These are phyloP conservation scores for Polytrichum formosum DNA, from an alignment of 225 moss, liverwort and hornwort species.

Conservation along the genomic window DNA sequence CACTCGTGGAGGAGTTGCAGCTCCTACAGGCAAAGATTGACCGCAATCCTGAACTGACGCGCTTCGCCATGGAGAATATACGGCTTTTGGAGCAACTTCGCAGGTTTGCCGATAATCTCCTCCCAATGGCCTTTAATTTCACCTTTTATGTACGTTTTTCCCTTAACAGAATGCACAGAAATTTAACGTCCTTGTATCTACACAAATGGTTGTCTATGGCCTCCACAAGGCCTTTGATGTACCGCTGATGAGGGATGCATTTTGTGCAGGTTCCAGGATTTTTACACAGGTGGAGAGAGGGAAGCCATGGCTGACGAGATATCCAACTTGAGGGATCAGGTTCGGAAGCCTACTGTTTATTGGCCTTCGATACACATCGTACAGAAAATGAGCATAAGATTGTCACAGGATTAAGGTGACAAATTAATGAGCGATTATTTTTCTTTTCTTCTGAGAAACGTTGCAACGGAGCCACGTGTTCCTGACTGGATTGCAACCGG, in stretches of 20 bases:
- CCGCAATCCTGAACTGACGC: slow-evolving; percentile 91
- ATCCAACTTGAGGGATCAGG: slow-evolving; percentile 80
- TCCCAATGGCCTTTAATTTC: too few species aligned
- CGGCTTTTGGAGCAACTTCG: slow-evolving; percentile 85
- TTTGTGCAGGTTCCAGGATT: slow-evolving; percentile 76
- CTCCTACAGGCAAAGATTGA: slow-evolving; percentile 67
- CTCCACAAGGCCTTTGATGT: too few species aligned
- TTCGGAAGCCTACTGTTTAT: slow-evolving; percentile 10
- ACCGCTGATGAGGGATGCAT: too few species aligned
- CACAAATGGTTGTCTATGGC: too few species aligned
- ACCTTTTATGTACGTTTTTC: too few species aligned
- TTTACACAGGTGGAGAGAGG: slow-evolving; percentile 75
- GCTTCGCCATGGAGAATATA: slow-evolving; percentile 98
- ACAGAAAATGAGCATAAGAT: too few species aligned
- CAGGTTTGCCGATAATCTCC: slow-evolving; percentile 42
- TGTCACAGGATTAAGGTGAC: too few species aligned
- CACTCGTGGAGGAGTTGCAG: slow-evolving; percentile 68
- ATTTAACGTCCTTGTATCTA: too few species aligned
- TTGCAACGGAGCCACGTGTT: too few species aligned
- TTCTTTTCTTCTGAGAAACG: too few species aligned
- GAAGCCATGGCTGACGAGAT: slow-evolving; percentile 77
- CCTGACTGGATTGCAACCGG: slow-evolving; percentile 21
- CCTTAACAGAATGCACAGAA: too few species aligned
- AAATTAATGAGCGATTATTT: too few species aligned
- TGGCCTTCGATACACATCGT: neutral